These are phyloP conservation scores for Fragilariopsis cylindrus DNA, from an alignment of 108 stramenopile genomes.

Conservation along the genomic window DNA sequence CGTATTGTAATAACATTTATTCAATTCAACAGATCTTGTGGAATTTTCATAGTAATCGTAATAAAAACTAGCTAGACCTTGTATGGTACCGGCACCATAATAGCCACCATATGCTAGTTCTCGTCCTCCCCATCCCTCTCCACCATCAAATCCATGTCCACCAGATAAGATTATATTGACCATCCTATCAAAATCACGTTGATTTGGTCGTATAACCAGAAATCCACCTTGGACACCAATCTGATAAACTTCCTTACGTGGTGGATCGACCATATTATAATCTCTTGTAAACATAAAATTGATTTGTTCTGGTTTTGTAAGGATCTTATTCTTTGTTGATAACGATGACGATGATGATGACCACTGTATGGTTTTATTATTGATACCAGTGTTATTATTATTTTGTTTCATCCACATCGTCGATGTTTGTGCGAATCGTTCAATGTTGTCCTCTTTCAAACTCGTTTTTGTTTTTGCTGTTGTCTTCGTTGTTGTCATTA, in stretches of 20 bases:
- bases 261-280: constrained; percentile 52
- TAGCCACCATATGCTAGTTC: constrained; percentile 54
- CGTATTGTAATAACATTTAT: constrained; percentile 75
- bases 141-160: constrained; percentile 34
- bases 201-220: constrained; percentile 66
- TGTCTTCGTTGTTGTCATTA: constrained; percentile 37
- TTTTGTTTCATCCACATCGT: constrained; percentile 1
- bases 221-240: constrained; percentile 90
- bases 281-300: constrained; percentile 69
- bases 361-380: neutral
- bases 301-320: constrained; percentile 35
- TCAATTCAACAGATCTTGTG: constrained; percentile 46
- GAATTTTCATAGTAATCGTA: constrained; percentile 7
- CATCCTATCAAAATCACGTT: constrained; percentile 61
- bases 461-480: neutral
- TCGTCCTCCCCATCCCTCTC: constrained; percentile 60
- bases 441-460: neutral
- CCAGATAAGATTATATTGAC: constrained; percentile 58
- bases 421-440: neutral
- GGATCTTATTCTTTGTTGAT: neutral
- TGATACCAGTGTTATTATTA: neutral
- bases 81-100: constrained; percentile 55
- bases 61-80: constrained; percentile 19
- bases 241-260: constrained; percentile 27
- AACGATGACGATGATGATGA: neutral